A percentile compares a stretch with the other conserved stretches of the same genome.
These are phyloP conservation scores for Chlorella sp. DNA, from an alignment of 139 green algal genomes.

Conservation along the genomic window DNA sequence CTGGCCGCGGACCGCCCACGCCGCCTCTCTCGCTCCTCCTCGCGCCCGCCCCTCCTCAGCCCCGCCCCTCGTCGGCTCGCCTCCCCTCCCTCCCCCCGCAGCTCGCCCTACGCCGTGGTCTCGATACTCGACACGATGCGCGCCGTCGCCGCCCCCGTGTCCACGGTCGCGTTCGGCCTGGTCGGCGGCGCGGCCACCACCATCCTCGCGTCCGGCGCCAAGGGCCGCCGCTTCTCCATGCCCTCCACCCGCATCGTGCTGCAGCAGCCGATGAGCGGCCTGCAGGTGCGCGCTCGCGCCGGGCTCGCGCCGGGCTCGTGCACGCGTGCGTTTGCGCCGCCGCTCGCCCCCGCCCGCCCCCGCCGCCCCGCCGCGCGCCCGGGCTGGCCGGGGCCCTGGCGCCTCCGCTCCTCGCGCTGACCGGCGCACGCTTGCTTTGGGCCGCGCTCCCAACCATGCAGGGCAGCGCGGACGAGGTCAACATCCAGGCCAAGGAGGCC, in stretches of 20 bases:
- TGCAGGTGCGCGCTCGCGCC: no score
- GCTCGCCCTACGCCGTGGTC: slow-evolving; percentile 77
- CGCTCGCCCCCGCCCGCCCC: no score
- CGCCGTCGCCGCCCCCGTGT: slow-evolving; percentile 74
- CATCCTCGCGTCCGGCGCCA: slow-evolving; percentile 83
- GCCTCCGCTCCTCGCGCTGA: no score
- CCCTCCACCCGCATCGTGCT: slow-evolving; percentile 92
- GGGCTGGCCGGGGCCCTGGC: no score
- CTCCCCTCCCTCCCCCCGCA: slow-evolving; percentile 37
- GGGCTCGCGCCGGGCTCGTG: no score
- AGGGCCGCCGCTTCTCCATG: slow-evolving; percentile 93
- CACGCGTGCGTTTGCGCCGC: no score
- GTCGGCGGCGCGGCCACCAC: slow-evolving; percentile 74
- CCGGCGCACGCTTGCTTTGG: no score
- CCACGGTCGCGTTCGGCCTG: slow-evolving; percentile 80
- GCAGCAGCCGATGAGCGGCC: slow-evolving; percentile 86
- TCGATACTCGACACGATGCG: slow-evolving; percentile 90
- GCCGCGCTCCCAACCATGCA: no score
- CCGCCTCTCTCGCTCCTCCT: not conserved
- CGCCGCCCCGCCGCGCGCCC: no score
- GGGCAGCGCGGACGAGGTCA: slow-evolving; percentile 70
- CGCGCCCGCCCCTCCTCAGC: not conserved
- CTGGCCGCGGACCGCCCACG: no score
- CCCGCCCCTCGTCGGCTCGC: no score
- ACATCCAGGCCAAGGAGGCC: slow-evolving; percentile 67